Base-by-base conservation (phyloP, 352 stramenopile species). In the Globisporangium megalacanthum region DNA sequence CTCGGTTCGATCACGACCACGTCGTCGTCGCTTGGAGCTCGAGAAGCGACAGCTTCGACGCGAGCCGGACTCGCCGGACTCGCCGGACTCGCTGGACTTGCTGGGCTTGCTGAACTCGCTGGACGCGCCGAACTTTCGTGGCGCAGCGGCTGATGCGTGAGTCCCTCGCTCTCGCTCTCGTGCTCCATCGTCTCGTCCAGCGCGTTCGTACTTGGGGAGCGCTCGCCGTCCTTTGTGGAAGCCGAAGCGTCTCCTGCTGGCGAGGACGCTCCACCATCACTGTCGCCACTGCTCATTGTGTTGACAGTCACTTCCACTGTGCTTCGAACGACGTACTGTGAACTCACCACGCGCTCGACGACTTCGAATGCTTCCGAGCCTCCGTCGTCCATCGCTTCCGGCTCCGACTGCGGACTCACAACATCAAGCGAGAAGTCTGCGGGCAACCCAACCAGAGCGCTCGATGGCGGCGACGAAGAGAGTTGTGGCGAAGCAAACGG, bases 181-280 rank as follows among this genome's bases (percentile, higher is more conserved):
- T 60, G 44, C 1, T 29, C 10, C 22, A 20, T 19, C 20, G 53
- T 47, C 8, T 53, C 45, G 4, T 22, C 31, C 29, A 46, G 8
- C 10, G 45, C 45, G 20, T 56, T 35, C 45, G 29, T 48, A 46
- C 45, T 60, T 41, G 15, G 45, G 53, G n/a, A 46, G 25, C 35
- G 6, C 6, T 47, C 25, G 13, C 42, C 42, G 1, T 6, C 31
- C 33, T n/a, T 47, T 20, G 15, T 5, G 10, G 4, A 13, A 11
- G 22, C 29, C 13, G 25, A 14, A 8, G 11, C 14, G 44, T 49
- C 44, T 31, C 2, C 44, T 33, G 17, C 19, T 49, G 17, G 44
- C 11, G 17, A 9, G 17, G 44, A 31, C 44, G n/a, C 13, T 49
- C 19, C 19, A 20, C 41, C 37, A 42, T 42, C 37, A 42, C 37